phyloP scores from a whole-genome alignment of 1,284 basidiomycete species.

The Irpex sp. region DNA sequence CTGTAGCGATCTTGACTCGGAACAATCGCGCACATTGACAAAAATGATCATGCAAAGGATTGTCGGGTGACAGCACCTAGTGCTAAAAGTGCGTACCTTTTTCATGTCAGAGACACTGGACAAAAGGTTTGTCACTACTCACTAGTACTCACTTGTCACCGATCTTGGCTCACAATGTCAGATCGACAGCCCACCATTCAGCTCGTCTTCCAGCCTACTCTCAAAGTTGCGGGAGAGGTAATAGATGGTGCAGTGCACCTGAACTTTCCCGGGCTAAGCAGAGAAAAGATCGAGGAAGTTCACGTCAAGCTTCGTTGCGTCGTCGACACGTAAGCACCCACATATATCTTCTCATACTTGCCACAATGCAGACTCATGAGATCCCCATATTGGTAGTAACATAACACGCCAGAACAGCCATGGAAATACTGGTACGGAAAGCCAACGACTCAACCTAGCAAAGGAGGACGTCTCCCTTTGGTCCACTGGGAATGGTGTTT shows the following conservation, averaged over 20 bases:
- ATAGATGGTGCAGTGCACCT: conserved; percentile 12
- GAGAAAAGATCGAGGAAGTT: conserved; percentile 18
- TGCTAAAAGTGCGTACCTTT: too few relatives aligned
- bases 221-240: not conserved
- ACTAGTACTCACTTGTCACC: not conserved
- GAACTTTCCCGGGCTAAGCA: conserved; percentile 11
- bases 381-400: not conserved
- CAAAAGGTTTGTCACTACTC: not conserved
- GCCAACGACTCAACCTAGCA: not conserved
- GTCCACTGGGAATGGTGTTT: conserved; percentile 10
- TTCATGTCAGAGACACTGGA: too few relatives aligned
- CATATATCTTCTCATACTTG: conserved; percentile 14
- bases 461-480: not conserved
- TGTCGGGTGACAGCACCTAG: too few relatives aligned
- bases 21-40: too few relatives aligned
- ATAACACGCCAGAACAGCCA: not conserved
- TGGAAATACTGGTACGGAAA: not conserved
- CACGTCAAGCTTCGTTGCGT: conserved; percentile 18
- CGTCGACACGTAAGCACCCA: conserved; percentile 16
- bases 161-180: not conserved
- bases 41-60: too few relatives aligned
- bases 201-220: not conserved
- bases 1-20: too few relatives aligned
- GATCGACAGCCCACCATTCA: not conserved
- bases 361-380: conserved; percentile 1